Evolutionary conservation across 208 protist species (phyloP).

Genomic region (Leptomonas pyrrhocoris): DNA sequence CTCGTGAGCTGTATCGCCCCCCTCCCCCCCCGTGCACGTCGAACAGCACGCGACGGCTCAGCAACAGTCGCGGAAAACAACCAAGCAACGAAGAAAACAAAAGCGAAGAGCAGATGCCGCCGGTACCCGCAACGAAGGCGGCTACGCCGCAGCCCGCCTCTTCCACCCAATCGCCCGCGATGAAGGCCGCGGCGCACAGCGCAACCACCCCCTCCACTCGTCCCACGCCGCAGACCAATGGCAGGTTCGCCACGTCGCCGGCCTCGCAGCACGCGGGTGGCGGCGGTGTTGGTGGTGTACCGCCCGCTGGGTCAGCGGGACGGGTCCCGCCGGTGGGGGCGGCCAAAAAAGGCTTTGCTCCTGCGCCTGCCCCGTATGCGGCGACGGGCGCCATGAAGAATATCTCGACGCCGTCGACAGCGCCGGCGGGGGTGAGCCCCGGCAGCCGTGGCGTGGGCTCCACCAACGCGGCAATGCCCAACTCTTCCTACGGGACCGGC

Average conservation of each 20-base stretch:
- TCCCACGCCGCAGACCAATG: not conserved
- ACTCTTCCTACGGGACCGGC: not conserved
- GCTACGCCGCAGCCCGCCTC: slow-evolving; percentile 7
- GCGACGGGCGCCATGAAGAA: not conserved
- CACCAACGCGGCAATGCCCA: not conserved
- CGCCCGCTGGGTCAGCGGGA: not conserved
- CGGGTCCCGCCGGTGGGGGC: not conserved
- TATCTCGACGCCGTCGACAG: not conserved
- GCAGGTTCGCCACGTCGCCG: not conserved
- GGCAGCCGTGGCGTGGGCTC: not conserved
- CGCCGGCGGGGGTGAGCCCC: not conserved
- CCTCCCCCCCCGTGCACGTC: no score
- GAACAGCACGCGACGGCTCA: not conserved
- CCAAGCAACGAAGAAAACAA: not conserved
- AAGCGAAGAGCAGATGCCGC: not conserved
- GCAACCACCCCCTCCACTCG: slow-evolving; percentile 8
- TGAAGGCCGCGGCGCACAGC: not conserved
- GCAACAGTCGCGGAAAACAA: no score
- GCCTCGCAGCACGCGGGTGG: slow-evolving; percentile 7
- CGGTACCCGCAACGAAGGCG: slow-evolving; percentile 3
- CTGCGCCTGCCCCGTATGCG: not conserved
- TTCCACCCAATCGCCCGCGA: not conserved
- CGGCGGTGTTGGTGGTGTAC: not conserved
- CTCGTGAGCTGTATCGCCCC: no score
- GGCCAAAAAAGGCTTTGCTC: not conserved